Percentiles rank a stretch among this genome's conserved stretches.
These are phyloP conservation scores for Rhodotorula kratochvilovae DNA, from an alignment of 768 basidiomycete species.

Conservation along the genomic window DNA sequence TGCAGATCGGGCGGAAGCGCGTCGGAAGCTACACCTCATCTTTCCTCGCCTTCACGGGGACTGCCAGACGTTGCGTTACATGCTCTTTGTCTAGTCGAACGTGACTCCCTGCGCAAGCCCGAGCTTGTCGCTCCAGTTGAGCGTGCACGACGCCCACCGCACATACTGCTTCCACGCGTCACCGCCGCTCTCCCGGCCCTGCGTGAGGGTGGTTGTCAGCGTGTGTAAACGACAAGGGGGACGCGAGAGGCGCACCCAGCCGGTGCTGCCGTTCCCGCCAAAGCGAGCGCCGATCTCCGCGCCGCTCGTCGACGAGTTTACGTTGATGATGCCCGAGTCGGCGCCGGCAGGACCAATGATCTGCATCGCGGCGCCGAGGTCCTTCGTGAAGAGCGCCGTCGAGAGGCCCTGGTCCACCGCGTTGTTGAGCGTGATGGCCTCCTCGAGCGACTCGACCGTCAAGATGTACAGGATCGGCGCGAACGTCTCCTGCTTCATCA, in stretches of 20 bases:
- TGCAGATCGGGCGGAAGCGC: neutral
- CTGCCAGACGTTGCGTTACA: neutral
- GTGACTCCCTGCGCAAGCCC: constrained; percentile 90
- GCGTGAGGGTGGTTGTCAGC: neutral
- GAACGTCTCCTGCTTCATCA: constrained; percentile 43
- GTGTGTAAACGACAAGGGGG: neutral
- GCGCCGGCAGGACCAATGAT: constrained; percentile 88
- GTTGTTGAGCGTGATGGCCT: constrained; percentile 74
- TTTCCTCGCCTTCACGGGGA: too few species aligned
- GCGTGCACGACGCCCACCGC: constrained; percentile 68
- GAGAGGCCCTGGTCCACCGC: constrained; percentile 85
- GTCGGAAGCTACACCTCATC: too few species aligned
- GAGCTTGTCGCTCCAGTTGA: constrained; percentile 85
- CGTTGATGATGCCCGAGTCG: constrained; percentile 69
- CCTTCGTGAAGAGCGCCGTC: constrained; percentile 81
- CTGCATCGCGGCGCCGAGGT: constrained; percentile 74
- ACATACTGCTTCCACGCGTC: constrained; percentile 72
- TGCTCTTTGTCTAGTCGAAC: constrained; percentile 50
- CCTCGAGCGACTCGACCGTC: constrained; percentile 53
- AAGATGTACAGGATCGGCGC: constrained; percentile 65
- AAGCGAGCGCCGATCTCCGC: constrained; percentile 81
- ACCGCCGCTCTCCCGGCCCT: constrained; percentile 94
- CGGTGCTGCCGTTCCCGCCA: constrained; percentile 67
- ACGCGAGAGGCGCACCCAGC: constrained; percentile 45
- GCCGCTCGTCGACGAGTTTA: constrained; percentile 65